Evolutionary conservation across 208 protist species (phyloP), one percentile per base, ranked within the genome.

Genomic region (Leptomonas pyrrhocoris): DNA sequence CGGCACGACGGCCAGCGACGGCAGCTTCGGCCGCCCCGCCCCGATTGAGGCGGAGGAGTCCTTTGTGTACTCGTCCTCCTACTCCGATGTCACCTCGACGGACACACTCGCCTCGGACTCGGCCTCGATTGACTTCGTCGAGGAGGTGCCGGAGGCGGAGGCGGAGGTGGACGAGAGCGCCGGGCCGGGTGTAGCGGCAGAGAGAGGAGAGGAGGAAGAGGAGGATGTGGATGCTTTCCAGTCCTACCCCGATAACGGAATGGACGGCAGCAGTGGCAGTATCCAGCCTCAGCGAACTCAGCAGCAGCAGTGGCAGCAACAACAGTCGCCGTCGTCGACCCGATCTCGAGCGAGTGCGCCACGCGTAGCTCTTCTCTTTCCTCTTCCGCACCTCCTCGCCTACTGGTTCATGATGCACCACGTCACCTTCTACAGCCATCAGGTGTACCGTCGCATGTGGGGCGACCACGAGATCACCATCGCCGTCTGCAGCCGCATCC

Each of bases 371-470:
- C 57, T 84, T 28, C 63, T 87, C 46, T 85, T 84, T 53, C 72
- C 83, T 1, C 30, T 69, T 16, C 43, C 38, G 9, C 74, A 89
- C 54, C 74, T 85, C 21, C 36, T 85, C 15, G 40, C 74, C 25
- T 94, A 94, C 65, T 62, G 84, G 34, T 90, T 82, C 68, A 64
- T 94, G 31, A 73, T 94, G 30, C 72, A 83, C 51, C 84, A 94
- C 56, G 66, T 88, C 28, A 79, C 72, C 61, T 86, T 88, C 60
- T 79, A 65, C 58, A 73, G 51, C 40, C 53, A 70, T 30, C 84
- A 36, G 74, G 88, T 79, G 53, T 88, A 60, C 77, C 80, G 60
- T 56, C 82, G 51, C 55, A 79, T 73, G 43, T 76, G 23, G 80
- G 83, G 77, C 28, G 81, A 56, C 54, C 76, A 50, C 73, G 85